These are phyloP conservation scores for Amesomyces nigricolor DNA, from an alignment of 2,329 filamentous ascomycete species.

Conservation along the genomic window DNA sequence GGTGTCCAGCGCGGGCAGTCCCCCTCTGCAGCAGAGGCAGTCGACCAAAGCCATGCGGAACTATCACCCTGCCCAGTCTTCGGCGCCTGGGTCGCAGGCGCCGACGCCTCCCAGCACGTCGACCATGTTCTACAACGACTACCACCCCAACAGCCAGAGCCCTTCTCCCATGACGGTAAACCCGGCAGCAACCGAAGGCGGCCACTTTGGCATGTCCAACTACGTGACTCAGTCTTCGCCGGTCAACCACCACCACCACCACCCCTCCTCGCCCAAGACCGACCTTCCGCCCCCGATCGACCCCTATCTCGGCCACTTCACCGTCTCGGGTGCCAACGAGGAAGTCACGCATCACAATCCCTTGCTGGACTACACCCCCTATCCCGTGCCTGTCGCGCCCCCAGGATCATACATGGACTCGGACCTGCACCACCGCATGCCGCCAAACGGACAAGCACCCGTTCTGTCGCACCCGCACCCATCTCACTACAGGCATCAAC, in stretches of 20 bases:
- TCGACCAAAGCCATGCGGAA: conserved; percentile 35
- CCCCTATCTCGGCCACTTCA: conserved; percentile 35
- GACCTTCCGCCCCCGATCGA: conserved; percentile 33
- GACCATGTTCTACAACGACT: conserved; percentile 40
- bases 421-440: conserved; percentile 24
- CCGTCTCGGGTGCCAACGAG: conserved; percentile 31
- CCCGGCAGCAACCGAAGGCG: conserved; percentile 33
- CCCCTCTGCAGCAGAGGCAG: conserved; percentile 40
- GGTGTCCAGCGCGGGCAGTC: conserved; percentile 44
- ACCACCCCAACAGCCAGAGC: conserved; percentile 39
- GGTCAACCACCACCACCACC: conserved; percentile 16
- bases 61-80: conserved; percentile 36
- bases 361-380: conserved; percentile 24
- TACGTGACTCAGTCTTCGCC: conserved; percentile 34
- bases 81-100: conserved; percentile 37
- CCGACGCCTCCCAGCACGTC: conserved; percentile 45
- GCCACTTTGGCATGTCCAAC: conserved; percentile 33
- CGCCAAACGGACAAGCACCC: conserved; percentile 20
- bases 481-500: conserved; percentile 20
- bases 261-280: conserved; percentile 29
- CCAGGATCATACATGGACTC: conserved; percentile 12
- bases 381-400: conserved; percentile 18
- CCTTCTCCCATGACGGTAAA: conserved; percentile 43
- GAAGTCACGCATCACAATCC: conserved; percentile 29
- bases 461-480: conserved; percentile 24